Evolutionary conservation across 2,329 filamentous ascomycete genomes (phyloP).

Genomic region (Aspergillus ibericus): DNA sequence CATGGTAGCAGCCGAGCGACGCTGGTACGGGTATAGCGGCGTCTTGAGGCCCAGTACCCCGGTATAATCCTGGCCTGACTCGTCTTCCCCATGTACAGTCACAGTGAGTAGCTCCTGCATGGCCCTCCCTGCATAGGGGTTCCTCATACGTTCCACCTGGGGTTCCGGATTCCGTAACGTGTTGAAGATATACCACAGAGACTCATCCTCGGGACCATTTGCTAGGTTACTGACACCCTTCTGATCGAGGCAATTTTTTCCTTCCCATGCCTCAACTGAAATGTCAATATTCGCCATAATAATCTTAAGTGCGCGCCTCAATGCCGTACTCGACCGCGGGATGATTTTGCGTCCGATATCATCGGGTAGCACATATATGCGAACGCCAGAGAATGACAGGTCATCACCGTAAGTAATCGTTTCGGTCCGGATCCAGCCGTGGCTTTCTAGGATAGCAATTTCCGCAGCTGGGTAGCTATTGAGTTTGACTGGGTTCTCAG

Average conservation of each 20-base stretch:
- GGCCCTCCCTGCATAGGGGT: slow-evolving; percentile 34
- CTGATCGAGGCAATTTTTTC: slow-evolving; percentile 18
- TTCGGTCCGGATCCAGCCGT: slow-evolving; percentile 38
- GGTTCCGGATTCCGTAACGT: slow-evolving; percentile 45
- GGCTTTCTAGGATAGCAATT: slow-evolving; percentile 29
- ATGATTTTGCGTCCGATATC: slow-evolving; percentile 37
- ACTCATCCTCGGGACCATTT: slow-evolving; percentile 40
- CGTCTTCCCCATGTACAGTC: slow-evolving; percentile 5
- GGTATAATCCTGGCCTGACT: slow-evolving; percentile 15
- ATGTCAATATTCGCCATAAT: slow-evolving; percentile 44
- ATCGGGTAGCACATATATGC: slow-evolving; percentile 44
- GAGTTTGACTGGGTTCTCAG: background rate
- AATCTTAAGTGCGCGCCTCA: slow-evolving; percentile 38
- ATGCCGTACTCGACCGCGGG: slow-evolving; percentile 32
- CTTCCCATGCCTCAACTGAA: slow-evolving; percentile 42
- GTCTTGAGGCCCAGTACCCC: slow-evolving; percentile 51
- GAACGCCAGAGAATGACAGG: slow-evolving; percentile 24
- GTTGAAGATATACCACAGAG: slow-evolving; percentile 53
- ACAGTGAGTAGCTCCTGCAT: slow-evolving; percentile 39
- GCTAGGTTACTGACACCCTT: slow-evolving; percentile 9
- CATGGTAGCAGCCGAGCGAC: slow-evolving; percentile 78
- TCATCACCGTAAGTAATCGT: slow-evolving; percentile 17
- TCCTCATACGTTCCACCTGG: slow-evolving; percentile 28
- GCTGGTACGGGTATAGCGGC: slow-evolving; percentile 73
- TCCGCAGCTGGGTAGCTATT: slow-evolving; percentile 22